A percentile compares a stretch with the other conserved stretches of the same genome.
Conservation (phyloP, 2,329 filamentous ascomycete genomes). For the Alternaria postmessia region DNA sequence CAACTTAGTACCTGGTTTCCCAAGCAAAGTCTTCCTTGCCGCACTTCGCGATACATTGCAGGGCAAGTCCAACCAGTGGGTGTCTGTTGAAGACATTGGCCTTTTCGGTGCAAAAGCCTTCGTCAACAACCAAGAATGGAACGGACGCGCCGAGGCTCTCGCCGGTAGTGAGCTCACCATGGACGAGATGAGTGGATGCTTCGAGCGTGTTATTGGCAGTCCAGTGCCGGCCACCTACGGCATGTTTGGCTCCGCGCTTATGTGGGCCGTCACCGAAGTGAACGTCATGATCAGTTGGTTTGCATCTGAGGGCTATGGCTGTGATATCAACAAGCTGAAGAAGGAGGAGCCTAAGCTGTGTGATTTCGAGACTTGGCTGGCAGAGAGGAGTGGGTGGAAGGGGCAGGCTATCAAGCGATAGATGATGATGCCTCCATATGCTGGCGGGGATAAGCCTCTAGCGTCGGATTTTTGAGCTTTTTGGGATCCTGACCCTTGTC, state of each 20-base stretch:
- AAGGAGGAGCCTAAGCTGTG: constrained; percentile 56
- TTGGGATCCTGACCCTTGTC: background rate
- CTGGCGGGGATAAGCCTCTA: constrained; percentile 3
- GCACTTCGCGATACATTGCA: constrained; percentile 54
- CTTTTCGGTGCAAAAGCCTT: constrained; percentile 61
- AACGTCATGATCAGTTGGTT: constrained; percentile 63
- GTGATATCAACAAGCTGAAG: constrained; percentile 55
- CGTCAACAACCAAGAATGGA: constrained; percentile 55
- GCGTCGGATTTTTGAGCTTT: constrained; percentile 1
- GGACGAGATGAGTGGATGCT: constrained; percentile 55
- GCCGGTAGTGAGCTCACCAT: constrained; percentile 63
- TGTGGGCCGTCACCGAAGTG: constrained; percentile 55
- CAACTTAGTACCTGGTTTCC: constrained; percentile 59
- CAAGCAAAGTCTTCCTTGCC: constrained; percentile 59
- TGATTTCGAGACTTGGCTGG: constrained; percentile 59
- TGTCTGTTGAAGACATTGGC: constrained; percentile 60
- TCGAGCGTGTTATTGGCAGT: constrained; percentile 57
- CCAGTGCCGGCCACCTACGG: constrained; percentile 55
- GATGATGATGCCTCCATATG: background rate
- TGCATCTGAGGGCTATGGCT: constrained; percentile 56
- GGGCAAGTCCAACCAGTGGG: constrained; percentile 54
- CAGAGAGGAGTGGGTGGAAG: constrained; percentile 57
- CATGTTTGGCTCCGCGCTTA: constrained; percentile 52
- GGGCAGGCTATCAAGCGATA: constrained; percentile 26
- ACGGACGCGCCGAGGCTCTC: constrained; percentile 56